Evolutionary conservation across 306 rosid species (phyloP).

Genomic region (Benincasa hispida): DNA sequence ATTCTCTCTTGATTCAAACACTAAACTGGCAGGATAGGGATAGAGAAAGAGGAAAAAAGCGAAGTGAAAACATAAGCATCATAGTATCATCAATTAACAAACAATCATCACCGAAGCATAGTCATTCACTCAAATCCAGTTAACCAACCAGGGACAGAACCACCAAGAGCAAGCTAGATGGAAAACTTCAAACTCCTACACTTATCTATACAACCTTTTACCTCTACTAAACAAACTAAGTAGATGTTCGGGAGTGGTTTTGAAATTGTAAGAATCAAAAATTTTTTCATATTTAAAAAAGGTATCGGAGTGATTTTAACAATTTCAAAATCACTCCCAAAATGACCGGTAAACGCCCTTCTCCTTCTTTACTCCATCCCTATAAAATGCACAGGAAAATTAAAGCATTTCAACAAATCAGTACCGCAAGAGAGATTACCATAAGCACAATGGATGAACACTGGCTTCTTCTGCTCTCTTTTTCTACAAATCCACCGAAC

Average conservation of each 20-base stretch:
- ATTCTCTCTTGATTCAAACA: not conserved
- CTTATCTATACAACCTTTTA: not conserved
- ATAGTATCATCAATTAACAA: not conserved
- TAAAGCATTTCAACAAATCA: not conserved
- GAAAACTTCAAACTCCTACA: not conserved
- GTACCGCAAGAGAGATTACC: constrained; percentile 20
- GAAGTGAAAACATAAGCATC: not conserved
- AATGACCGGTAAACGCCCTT: not conserved
- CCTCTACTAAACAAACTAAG: not conserved
- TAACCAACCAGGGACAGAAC: not conserved
- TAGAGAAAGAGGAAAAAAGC: no score
- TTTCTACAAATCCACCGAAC: constrained; percentile 67
- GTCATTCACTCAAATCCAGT: not conserved
- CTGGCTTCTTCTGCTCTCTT: constrained; percentile 52
- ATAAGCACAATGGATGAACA: constrained; percentile 84
- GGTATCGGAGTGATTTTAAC: no score
- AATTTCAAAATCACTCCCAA: no score
- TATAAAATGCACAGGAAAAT: not conserved
- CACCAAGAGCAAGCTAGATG: not conserved
- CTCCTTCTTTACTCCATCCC: not conserved
- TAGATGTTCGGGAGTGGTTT: no score
- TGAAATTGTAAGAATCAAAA: no score
- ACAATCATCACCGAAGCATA: not conserved
- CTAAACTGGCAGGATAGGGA: not conserved
- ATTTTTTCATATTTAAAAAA: no score